Evolutionary conservation across 805 yeast genomes (phyloP), one percentile per base, ranked within the genome.

Genomic region (Kodamaea hsintzibuensis): DNA sequence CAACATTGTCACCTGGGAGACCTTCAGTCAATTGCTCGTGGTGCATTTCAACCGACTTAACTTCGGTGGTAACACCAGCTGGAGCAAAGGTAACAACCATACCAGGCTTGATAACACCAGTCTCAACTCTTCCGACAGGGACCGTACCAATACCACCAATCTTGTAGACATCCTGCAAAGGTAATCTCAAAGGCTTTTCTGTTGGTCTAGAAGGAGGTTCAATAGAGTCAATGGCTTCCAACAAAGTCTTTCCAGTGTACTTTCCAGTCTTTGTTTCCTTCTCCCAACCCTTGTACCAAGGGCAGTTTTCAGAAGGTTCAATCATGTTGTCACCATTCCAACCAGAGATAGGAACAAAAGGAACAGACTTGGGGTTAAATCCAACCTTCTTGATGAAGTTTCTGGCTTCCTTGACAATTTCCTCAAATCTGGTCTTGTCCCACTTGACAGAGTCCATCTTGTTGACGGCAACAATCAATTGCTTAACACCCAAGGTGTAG

Each of bases 321-420:
- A 95, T 79, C 57, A 95, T 97, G 78, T 93, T 87, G 70, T 95
- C 99, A 79, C 98, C 99, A 81, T 86, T 84, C 87, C 93, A 86
- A 71, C 96, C 96, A 69, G 95, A 88, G 76, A 87, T 85, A 76
- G 96, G 96, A 70, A 89, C 92, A 84, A 89, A 89, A 68, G 89
- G 83, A 75, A 85, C 88, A 73, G 86, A 79, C 83, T 85, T 82
- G 72, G 89, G 87, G 70, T 95, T 98, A 63, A 93, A 95, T 56
- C 98, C 98, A 76, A 92, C 95, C 62, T 89, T 82, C 62, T 85
- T 69, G 70, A 95, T 82, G 61, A 95, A 82, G 73, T 95, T 99
- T 80, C 99, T 89, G 98, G 95, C 95, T 82, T 95, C 99, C 99
- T 95, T 95, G 82, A 95, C 99, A 62, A 95, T 99, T 66, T 95